Evolutionary conservation across 371 early-diverging fungal genomes (phyloP).

Genomic region (Apophysomyces ossiformis): DNA sequence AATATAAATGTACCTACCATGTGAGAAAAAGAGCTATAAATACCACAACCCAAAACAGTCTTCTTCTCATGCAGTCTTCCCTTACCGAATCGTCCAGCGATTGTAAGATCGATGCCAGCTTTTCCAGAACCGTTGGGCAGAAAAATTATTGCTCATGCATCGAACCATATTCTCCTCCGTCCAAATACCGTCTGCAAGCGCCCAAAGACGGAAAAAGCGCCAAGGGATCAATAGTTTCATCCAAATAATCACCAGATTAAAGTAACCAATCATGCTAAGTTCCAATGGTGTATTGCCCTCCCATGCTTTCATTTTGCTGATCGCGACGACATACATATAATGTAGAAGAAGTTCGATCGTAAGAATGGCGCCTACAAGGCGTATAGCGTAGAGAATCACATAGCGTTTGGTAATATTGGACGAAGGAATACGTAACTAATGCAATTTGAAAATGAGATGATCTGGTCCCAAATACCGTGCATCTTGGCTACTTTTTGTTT

Average conservation of each 20-base stretch:
- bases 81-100: slow-evolving; percentile 81
- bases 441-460: neutral
- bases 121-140: slow-evolving; percentile 89
- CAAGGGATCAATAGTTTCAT: slow-evolving; percentile 89
- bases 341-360: slow-evolving; percentile 87
- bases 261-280: slow-evolving; percentile 81
- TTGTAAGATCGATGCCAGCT: slow-evolving; percentile 94
- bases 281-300: slow-evolving; percentile 74
- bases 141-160: slow-evolving; percentile 94
- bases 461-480: neutral
- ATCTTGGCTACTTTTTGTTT: no score
- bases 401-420: slow-evolving; percentile 43
- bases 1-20: slow-evolving; percentile 79
- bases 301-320: slow-evolving; percentile 84
- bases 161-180: slow-evolving; percentile 92
- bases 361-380: slow-evolving; percentile 57
- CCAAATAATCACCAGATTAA: slow-evolving; percentile 90
- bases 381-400: slow-evolving; percentile 51
- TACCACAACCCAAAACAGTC: neutral
- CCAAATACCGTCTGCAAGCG: slow-evolving; percentile 83
- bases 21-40: slow-evolving; percentile 8
- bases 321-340: slow-evolving; percentile 83
- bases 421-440: slow-evolving; percentile 58
- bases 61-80: no score
- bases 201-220: slow-evolving; percentile 95